Conservation (phyloP, 2,329 filamentous ascomycete species). For the Dryadomyces quercus-mongolicae region DNA sequence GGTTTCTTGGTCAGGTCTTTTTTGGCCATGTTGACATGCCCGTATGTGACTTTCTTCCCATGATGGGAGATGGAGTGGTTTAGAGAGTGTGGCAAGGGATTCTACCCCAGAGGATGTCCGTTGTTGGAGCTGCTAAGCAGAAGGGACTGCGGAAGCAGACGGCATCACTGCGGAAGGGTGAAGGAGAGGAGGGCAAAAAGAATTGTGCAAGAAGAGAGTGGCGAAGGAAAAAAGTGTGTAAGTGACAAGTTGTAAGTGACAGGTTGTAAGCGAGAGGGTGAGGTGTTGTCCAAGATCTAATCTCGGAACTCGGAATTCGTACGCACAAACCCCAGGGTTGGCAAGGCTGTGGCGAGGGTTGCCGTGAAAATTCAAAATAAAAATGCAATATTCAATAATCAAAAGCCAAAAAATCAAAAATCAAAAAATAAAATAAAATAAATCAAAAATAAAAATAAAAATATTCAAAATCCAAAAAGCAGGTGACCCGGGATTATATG, state of each 20-base stretch:
- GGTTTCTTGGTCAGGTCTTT: neutral
- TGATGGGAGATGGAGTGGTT: neutral
- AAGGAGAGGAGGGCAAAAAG: too few relatives aligned
- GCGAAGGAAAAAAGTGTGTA: too few relatives aligned
- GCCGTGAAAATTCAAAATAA: neutral
- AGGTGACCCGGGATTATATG: neutral
- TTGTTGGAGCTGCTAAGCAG: too few relatives aligned
- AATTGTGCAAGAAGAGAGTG: too few relatives aligned
- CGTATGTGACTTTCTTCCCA: neutral
- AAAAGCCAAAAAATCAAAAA: neutral
- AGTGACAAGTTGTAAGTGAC: too few relatives aligned
- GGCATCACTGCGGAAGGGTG: too few relatives aligned
- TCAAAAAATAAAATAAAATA: neutral
- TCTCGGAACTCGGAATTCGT: too few relatives aligned
- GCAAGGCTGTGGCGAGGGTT: neutral
- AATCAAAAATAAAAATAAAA: neutral
- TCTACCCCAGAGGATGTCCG: neutral
- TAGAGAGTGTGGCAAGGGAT: neutral
- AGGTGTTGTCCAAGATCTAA: too few relatives aligned
- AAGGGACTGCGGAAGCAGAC: neutral
- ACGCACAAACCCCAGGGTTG: too few relatives aligned
- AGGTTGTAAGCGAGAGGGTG: too few relatives aligned
- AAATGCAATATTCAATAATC: neutral
- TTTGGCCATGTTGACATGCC: neutral
- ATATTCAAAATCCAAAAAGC: neutral